Conservation (phyloP, 2,329 filamentous ascomycete genomes). For the Botrytis elliptica region DNA sequence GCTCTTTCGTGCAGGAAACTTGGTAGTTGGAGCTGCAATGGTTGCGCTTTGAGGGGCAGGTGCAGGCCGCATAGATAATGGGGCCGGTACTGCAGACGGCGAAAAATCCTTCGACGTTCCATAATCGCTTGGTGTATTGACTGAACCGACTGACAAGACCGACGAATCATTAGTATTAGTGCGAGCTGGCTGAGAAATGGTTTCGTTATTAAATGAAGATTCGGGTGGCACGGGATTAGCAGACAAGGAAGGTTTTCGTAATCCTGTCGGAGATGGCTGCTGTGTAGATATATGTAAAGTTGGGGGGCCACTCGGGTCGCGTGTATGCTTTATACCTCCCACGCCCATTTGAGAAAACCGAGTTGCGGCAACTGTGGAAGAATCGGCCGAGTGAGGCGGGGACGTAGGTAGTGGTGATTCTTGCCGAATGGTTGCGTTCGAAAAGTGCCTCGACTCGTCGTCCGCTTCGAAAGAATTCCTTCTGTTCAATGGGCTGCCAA, state of each 20-base stretch:
- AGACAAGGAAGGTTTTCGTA: conserved; percentile 28
- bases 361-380: conserved; percentile 27
- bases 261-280: conserved; percentile 25
- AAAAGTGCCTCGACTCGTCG: conserved; percentile 53
- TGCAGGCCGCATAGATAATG: conserved; percentile 46
- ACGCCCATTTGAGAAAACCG: conserved; percentile 37
- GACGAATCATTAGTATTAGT: conserved; percentile 26
- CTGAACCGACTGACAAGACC: conserved; percentile 31
- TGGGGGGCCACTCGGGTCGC: conserved; percentile 31
- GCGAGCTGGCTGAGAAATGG: not conserved
- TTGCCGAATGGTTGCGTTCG: conserved; percentile 33
- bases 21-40: conserved; percentile 40
- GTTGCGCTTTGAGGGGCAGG: conserved; percentile 39
- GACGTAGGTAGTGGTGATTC: conserved; percentile 25
- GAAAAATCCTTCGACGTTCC: conserved; percentile 50
- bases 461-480: conserved; percentile 54
- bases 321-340: conserved; percentile 23
- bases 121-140: conserved; percentile 37
- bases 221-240: conserved; percentile 5
- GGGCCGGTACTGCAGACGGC: conserved; percentile 51
- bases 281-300: conserved; percentile 33
- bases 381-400: conserved; percentile 17
- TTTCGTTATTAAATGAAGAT: not conserved
- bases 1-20: conserved; percentile 61
- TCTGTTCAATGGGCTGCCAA: conserved; percentile 24